Evolutionary conservation across 805 yeast genomes (phyloP), one percentile per base, ranked within the genome.

Genomic region (Candida quercuum): DNA sequence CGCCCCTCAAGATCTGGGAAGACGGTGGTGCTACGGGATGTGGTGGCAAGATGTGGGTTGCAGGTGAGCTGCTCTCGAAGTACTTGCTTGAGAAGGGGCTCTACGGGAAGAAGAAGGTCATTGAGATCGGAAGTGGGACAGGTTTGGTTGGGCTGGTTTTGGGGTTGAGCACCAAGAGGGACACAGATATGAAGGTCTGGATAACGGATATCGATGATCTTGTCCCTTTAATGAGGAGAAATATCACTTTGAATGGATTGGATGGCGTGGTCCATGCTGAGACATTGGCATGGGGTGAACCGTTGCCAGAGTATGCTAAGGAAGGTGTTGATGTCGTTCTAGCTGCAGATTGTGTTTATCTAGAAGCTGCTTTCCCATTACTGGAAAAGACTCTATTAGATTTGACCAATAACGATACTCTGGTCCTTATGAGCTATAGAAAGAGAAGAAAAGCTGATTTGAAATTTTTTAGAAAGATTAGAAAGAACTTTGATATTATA

Each of bases 21-120:
- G 81, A 76, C 47, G 81, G 80, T 28, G 81, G 81, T 7, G 73
- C 67, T 1, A 52, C 67, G 5, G 82, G 82, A 2, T 76, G 81
- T 52, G 82, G 82, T n/a, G 82, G 82, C 3, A 70, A 73, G 40
- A 61, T 76, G 5, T 76, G 82, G 82, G 64, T 76, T 2, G 79
- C 81, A 9, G 82, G 81, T 14, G 76, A 74, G 38, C 57, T 74
- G 32, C 56, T 76, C 15, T 64, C 78, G 12, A 59, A 69, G 28
- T 76, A 73, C 41, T 42, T 73, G 8, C 36, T 65, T 2, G 63
- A 59, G 30, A 42, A 41, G 15, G 46, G 46, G 5, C 26, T 46
- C 1, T 19, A 36, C 5, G 45, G 43, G 10, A 43, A 51, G 29
- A 50, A 46, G 25, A 61, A 60, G 25, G 60, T 74, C 5, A 48